Base-by-base conservation (phyloP, 495 filamentous ascomycete species). In the Cercophora samala region DNA sequence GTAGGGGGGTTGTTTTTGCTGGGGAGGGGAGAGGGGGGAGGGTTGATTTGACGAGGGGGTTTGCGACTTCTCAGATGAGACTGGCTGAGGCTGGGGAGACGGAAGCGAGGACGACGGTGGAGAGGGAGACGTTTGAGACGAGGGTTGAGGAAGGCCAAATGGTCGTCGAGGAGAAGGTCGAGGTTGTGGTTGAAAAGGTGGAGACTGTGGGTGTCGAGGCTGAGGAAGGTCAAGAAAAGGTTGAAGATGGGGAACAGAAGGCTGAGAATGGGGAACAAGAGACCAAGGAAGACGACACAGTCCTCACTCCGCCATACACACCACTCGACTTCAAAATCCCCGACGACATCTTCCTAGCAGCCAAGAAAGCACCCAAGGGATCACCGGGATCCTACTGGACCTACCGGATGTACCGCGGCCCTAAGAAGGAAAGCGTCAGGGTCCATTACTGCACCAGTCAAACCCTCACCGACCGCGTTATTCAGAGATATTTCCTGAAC, bases 371-470 rank as follows among this genome's bases (percentile, higher is more conserved):
- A 0, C 64, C 72, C 0, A 68, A 72, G 19, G 82, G 77, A 13
- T 71, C 77, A 0, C 74, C 80, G 5, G 69, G 82, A 62, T 85
- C 84, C 0, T 87, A 79, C 74, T 97, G 91, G 91, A 87, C 80
- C 26, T 86, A 93, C 73, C 79, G 62, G 15, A 72, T 90, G 18
- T 92, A 93, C 70, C 82, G 83, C 29, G 81, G 83, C 4, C 77
- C 78, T 13, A 65, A 76, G 0, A 72, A 77, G 24, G 75, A 74
- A n/a, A 79, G 75, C 53, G 83, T 91, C 29, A 82, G 80, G 54
- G 85, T 97, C 4, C 89, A 96, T 73, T 96, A 96, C 72, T 94
- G 92, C 79, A 84, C 79, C 61, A 87, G 81, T 56, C 81, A 84
- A 61, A 87, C 84, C 2, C 5, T 29, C 26, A 88, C 89, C 3